A percentile compares a stretch with the other conserved stretches of the same genome.
Conservation (phyloP, 1,139 yeast species). For the Saccharomyces hybrid region DNA sequence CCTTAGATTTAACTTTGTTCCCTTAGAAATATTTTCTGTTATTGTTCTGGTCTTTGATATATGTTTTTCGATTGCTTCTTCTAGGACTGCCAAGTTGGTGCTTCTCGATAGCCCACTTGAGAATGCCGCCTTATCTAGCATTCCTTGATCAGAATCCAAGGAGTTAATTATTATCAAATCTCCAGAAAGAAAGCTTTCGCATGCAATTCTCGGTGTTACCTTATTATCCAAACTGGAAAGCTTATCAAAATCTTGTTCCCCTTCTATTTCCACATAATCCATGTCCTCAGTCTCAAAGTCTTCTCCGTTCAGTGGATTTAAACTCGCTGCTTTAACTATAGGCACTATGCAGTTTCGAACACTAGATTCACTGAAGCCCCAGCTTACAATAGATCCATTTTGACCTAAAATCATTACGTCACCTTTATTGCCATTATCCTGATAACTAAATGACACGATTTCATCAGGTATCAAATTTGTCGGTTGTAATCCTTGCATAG, state of each 20-base stretch:
- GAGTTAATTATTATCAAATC: constrained; percentile 63
- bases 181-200: constrained; percentile 41
- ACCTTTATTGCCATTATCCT: constrained; percentile 27
- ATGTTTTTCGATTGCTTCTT: constrained; percentile 60
- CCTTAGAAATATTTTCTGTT: constrained; percentile 60
- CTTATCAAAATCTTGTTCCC: constrained; percentile 7
- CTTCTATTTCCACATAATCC: constrained; percentile 62
- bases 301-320: constrained; percentile 37
- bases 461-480: constrained; percentile 56
- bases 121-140: constrained; percentile 79
- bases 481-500: constrained; percentile 20
- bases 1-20: constrained; percentile 46
- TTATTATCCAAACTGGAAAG: not conserved
- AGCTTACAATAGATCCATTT: constrained; percentile 72
- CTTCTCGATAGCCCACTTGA: constrained; percentile 82
- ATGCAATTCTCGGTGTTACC: constrained; percentile 13
- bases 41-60: constrained; percentile 53
- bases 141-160: constrained; percentile 36
- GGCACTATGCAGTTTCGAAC: constrained; percentile 40
- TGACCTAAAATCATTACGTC: constrained; percentile 54
- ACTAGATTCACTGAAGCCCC: constrained; percentile 59
- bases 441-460: constrained; percentile 43
- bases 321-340: constrained; percentile 40
- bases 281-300: constrained; percentile 72
- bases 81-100: constrained; percentile 74